phyloP scores from a whole-genome alignment of 23 red algal genomes.

The Chondrus crispus region DNA sequence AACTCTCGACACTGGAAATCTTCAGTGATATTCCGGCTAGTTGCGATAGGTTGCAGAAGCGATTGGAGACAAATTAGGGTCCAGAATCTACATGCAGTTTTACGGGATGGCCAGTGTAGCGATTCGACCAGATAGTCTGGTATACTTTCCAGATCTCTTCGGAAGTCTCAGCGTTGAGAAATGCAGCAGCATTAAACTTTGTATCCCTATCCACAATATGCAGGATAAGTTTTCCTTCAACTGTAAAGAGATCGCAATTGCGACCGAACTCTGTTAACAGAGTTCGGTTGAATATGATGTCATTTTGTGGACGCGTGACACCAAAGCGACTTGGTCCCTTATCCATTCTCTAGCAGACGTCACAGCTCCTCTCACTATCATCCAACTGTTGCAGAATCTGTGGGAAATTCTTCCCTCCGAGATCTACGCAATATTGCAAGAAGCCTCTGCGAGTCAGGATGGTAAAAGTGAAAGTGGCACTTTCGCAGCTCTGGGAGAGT shows the following conservation, averaged over 20 bases:
- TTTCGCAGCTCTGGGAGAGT: not conserved
- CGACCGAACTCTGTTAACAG: too few relatives aligned
- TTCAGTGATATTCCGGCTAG: not conserved
- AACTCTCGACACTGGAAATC: not conserved
- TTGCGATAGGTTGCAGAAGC: not conserved
- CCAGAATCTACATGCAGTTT: not conserved
- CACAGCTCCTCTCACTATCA: not conserved
- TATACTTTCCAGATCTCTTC: not conserved
- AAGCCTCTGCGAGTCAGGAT: not conserved
- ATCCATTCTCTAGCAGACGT: conserved; percentile 2
- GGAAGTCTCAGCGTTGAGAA: not conserved
- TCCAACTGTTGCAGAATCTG: not conserved
- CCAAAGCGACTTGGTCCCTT: not conserved
- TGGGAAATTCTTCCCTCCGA: too few relatives aligned
- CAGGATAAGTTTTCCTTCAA: not conserved
- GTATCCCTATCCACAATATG: not conserved
- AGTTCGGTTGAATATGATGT: not conserved
- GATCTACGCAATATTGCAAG: too few relatives aligned
- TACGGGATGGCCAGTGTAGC: not conserved
- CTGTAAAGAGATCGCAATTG: not conserved
- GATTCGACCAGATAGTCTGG: not conserved
- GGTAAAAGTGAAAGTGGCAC: not conserved
- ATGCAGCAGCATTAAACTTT: not conserved
- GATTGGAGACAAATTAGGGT: not conserved
- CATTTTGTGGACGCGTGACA: not conserved